These are phyloP conservation scores for Albatrellus ellisii DNA, from an alignment of 768 basidiomycete species.

Conservation along the genomic window DNA sequence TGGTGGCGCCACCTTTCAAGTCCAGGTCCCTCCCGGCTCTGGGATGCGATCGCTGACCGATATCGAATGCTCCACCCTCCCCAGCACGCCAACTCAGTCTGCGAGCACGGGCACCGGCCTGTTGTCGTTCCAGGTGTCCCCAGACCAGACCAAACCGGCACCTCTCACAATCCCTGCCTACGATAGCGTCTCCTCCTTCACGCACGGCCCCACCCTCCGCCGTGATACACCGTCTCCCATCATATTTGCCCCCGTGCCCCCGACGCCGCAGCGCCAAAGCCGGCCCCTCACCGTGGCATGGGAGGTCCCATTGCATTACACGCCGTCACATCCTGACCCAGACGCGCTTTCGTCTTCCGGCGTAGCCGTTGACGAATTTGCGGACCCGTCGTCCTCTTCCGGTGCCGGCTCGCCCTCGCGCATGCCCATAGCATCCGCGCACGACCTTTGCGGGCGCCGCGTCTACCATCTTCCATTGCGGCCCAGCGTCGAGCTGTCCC, in stretches of 20 bases:
- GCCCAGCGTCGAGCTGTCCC: not conserved
- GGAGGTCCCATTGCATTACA: not conserved
- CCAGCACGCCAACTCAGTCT: no score
- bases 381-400: no score
- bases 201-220: not conserved
- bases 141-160: no score
- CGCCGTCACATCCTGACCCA: not conserved
- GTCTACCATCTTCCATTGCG: slow-evolving; percentile 9
- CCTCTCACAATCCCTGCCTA: slow-evolving; percentile 1
- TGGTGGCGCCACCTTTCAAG: no score
- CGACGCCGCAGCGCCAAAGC: not conserved
- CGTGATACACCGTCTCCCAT: slow-evolving; percentile 9
- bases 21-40: no score
- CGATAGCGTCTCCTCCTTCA: not conserved
- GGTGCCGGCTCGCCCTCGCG: not conserved
- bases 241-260: slow-evolving; percentile 3
- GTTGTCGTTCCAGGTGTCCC: no score
- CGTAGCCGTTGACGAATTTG: not conserved
- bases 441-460: slow-evolving; percentile 1
- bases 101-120: no score
- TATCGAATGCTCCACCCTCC: no score
- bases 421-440: not conserved
- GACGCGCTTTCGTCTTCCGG: not conserved
- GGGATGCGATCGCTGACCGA: no score
- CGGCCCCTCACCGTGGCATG: not conserved